Evolutionary conservation across 2,329 filamentous ascomycete genomes (phyloP), one percentile per base, ranked within the genome.

Genomic region (Tothia fuscella): DNA sequence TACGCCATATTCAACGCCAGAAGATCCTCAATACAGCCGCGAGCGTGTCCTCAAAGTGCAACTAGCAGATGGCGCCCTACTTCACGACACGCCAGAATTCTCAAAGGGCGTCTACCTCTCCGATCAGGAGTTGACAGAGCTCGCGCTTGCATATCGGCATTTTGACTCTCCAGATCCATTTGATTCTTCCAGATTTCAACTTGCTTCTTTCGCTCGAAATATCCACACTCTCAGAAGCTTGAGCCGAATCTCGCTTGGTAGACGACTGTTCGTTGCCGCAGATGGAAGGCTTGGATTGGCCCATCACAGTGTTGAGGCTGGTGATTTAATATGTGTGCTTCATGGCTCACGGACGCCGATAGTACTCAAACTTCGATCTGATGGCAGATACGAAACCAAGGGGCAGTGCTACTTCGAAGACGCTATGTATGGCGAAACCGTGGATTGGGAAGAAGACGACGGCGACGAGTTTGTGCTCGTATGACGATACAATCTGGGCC

Each of bases 321-420:
- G 39, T 2, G 39, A 41, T n/a, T 10, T 41, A 17, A 24, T 41
- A 16, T 19, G 21, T 17, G 21, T 41, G 10, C 31, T 41, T 19
- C 39, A 41, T 20, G 39, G 39, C 4, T 41, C 25, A 10, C 22
- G 39, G n/a, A 41, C 30, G 21, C 39, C 39, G 13, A 22, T 41
- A n/a, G 30, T 41, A 2, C 14, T 41, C 12, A 17, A 13, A 17
- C 17, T 31, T 5, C 29, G 39, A n/a, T 29, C 39, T 19, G 39
- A 41, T 28, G 39, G 39, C 9, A 29, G 22, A 9, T 41, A 32
- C 21, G 39, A 41, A 31, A 31, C 16, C 39, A 41, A 41, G 29
- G 39, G 39, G n/a, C 39, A 41, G 26, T 41, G 39, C 30, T 41
- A 41, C 39, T 41, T 29, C 22, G 39, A 41, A 31, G 39, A 41